Evolutionary conservation across 2,329 filamentous ascomycete species (phyloP).

Genomic region (Shiraia sp.): DNA sequence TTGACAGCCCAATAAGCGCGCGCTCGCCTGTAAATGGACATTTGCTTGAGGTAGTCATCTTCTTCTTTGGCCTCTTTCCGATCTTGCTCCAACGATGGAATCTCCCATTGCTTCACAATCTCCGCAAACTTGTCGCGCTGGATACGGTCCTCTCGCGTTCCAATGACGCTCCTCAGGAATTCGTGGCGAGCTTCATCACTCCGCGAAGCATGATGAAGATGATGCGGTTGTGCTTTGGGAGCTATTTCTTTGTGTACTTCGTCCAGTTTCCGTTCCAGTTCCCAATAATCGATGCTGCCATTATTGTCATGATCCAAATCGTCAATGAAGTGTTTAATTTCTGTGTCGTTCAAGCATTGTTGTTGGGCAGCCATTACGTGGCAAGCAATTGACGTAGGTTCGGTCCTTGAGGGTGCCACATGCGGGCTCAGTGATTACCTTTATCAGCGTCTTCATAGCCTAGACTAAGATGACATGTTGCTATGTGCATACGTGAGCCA

Average conservation of each 20-base stretch:
- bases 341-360: constrained; percentile 47
- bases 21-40: constrained; percentile 52
- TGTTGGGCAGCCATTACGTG: constrained; percentile 5
- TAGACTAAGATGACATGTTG: constrained; percentile 9
- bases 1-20: constrained; percentile 61
- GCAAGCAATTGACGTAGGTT: constrained; percentile 1
- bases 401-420: constrained; percentile 7
- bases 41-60: constrained; percentile 51
- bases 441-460: constrained; percentile 6
- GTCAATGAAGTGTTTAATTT: constrained; percentile 58
- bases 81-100: constrained; percentile 54
- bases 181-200: constrained; percentile 52
- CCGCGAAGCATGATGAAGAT: constrained; percentile 47
- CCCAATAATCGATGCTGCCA: constrained; percentile 57
- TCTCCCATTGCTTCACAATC: constrained; percentile 52
- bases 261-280: constrained; percentile 59
- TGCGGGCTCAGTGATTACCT: constrained; percentile 14
- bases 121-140: constrained; percentile 53
- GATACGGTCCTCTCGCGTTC: constrained; percentile 49
- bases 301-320: constrained; percentile 58
- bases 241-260: constrained; percentile 57
- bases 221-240: constrained; percentile 51
- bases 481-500: constrained; percentile 32
- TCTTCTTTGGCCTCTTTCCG: constrained; percentile 54
- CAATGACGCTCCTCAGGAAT: constrained; percentile 58